Base-by-base conservation (phyloP, 495 filamentous ascomycete genomes). In the Poronia punctata region DNA sequence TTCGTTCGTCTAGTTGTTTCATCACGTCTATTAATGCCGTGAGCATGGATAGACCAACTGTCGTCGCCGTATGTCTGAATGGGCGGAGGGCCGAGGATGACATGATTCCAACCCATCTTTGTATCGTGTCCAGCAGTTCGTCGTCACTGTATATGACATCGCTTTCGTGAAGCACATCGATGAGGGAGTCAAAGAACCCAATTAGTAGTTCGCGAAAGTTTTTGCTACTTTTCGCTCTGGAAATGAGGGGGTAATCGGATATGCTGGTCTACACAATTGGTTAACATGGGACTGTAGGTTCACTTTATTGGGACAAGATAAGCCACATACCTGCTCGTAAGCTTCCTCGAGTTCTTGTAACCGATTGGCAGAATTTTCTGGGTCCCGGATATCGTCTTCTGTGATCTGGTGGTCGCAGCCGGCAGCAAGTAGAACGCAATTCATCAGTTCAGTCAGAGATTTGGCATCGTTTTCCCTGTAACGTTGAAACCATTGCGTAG, bases 171-270 rank as follows among this genome's bases (percentile, higher is more conserved):
- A 92, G 70, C 7, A 84, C 74, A 35, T 75, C 70, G 33, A 95
- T 76, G 4, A 96, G 62, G 3, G 80, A 67, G 40, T 73, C 63
- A 54, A 94, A 81, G 61, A 97, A 97, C 34, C 76, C 76, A 29
- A 82, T 64, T n/a, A 98, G 64, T 15, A 79, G 65, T 5, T 79
- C 66, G 37, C 83, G 83, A 62, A 97, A 97, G 16, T 79, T 70
- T 30, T 76, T 72, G 49, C 72, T 80, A 27, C 71, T 75, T 56
- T 82, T 88, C 10, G 74, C 71, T 57, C 80, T 86, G 7, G 87
- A 86, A 15, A 93, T 82, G 11, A 98, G 74, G n/a, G 92, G 93
- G 53, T 97, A 98, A 18, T 96, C 93, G 12, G 83, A 77, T 28
- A 88, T 80, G 28, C 79, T 79, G 61, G 84, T 77, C 62, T 83